Evolutionary conservation across 1,284 basidiomycete genomes (phyloP).

Genomic region (Farysia itapuensis): DNA sequence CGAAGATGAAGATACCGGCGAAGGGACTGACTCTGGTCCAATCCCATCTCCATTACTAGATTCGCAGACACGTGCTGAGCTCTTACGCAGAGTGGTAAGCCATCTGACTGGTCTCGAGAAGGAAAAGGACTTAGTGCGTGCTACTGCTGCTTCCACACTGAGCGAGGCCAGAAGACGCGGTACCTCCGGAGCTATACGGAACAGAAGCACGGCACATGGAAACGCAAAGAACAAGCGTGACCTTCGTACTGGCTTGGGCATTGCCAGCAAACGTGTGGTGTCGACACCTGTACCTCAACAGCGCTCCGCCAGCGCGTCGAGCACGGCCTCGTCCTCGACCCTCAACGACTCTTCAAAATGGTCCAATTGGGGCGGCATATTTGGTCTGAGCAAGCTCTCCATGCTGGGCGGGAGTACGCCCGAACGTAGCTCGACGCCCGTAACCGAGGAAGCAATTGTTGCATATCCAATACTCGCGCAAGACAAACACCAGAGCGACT

Average conservation of each 20-base stretch:
- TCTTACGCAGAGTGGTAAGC: conserved; percentile 21
- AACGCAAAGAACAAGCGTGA: conserved; percentile 20
- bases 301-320: conserved; percentile 18
- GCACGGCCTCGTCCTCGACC: conserved; percentile 16
- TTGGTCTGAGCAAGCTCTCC: conserved; percentile 20
- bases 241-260: conserved; percentile 16
- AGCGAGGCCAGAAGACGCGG: conserved; percentile 15
- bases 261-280: conserved; percentile 14
- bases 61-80: conserved; percentile 10
- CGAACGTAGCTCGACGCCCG: conserved; percentile 1
- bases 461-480: not conserved
- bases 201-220: conserved; percentile 5
- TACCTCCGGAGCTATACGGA: conserved; percentile 24
- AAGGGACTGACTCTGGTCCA: not conserved
- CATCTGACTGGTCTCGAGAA: conserved; percentile 36
- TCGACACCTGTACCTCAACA: conserved; percentile 20
- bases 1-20: conserved; percentile 6
- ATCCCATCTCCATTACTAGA: conserved; percentile 6
- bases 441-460: not conserved
- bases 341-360: conserved; percentile 12
- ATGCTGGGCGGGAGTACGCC: conserved; percentile 4
- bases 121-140: conserved; percentile 30
- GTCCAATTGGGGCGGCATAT: conserved; percentile 36
- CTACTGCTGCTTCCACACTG: conserved; percentile 19
- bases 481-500: not conserved